Evolutionary conservation across 352 stramenopile species (phyloP).

Genomic region (Phytopythium vexans): DNA sequence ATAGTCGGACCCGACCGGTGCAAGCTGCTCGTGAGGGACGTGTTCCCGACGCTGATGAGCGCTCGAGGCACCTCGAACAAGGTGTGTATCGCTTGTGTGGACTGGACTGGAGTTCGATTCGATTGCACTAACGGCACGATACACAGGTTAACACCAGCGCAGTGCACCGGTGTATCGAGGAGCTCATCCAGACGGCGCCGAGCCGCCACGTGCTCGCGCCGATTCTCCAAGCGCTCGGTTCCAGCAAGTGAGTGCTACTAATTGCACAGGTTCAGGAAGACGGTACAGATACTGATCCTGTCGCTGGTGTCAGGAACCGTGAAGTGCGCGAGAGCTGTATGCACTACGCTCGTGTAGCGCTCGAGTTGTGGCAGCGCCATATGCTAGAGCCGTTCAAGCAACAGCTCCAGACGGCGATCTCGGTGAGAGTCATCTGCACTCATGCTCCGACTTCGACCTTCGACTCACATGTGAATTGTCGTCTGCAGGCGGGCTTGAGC

Average conservation of each 20-base stretch:
- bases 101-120: neutral
- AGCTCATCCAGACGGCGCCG: constrained; percentile 33
- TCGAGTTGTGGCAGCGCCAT: constrained; percentile 29
- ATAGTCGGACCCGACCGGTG: constrained; percentile 32
- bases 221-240: constrained; percentile 35
- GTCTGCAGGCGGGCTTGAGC: constrained; percentile 17
- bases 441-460: no score
- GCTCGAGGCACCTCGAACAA: constrained; percentile 52
- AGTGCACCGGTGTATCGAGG: constrained; percentile 52
- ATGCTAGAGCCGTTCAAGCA: constrained; percentile 43
- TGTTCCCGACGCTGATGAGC: constrained; percentile 62
- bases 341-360: constrained; percentile 38
- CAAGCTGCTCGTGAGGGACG: constrained; percentile 53
- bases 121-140: no score
- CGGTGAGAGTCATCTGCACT: constrained; percentile 14
- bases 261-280: neutral
- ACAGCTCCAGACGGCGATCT: constrained; percentile 35
- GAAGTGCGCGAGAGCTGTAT: constrained; percentile 65
- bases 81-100: constrained; percentile 13
- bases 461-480: neutral
- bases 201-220: constrained; percentile 49
- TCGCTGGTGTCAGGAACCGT: constrained; percentile 33
- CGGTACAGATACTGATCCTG: constrained; percentile 1
- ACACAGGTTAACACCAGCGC: constrained; percentile 43
- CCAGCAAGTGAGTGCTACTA: constrained; percentile 42